A percentile compares a stretch with the other conserved stretches of the same genome.
phyloP scores from a whole-genome alignment of 805 yeast species.

The Kuraishia molischiana region DNA sequence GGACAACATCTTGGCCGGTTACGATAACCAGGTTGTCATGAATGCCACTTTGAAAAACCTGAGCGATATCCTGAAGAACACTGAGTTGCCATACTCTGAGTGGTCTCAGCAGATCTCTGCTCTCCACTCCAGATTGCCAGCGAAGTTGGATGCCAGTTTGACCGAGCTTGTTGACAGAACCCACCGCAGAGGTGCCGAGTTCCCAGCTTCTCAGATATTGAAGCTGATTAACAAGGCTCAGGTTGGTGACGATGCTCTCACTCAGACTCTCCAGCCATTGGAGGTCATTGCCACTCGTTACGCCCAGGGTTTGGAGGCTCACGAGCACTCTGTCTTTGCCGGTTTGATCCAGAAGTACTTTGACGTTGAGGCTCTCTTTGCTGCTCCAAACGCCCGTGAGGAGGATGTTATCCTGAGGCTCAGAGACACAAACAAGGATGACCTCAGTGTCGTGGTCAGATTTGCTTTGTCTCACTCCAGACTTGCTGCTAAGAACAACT shows the following conservation, averaged over 20 bases:
- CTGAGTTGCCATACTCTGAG: slow-evolving; percentile 84
- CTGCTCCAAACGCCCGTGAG: slow-evolving; percentile 67
- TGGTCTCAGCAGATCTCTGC: slow-evolving; percentile 86
- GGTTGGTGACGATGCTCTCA: slow-evolving; percentile 41
- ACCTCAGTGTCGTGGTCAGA: slow-evolving; percentile 61
- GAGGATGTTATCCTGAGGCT: slow-evolving; percentile 82
- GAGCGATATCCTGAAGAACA: slow-evolving; percentile 64
- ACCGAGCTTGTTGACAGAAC: slow-evolving; percentile 58
- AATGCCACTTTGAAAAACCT: slow-evolving; percentile 68
- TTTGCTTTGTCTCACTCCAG: slow-evolving; percentile 84
- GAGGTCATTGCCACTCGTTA: slow-evolving; percentile 61
- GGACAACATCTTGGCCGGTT: slow-evolving; percentile 78
- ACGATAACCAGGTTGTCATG: slow-evolving; percentile 93
- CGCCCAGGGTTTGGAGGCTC: slow-evolving; percentile 67
- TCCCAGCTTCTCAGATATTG: slow-evolving; percentile 84
- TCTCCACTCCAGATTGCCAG: slow-evolving; percentile 82
- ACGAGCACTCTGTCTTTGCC: slow-evolving; percentile 73
- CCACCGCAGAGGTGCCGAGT: slow-evolving; percentile 59
- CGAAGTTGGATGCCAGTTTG: slow-evolving; percentile 61
- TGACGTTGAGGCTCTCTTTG: slow-evolving; percentile 68
- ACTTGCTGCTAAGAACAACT: slow-evolving; percentile 86
- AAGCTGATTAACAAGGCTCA: slow-evolving; percentile 57
- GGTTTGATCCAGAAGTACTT: slow-evolving; percentile 62
- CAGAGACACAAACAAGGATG: slow-evolving; percentile 80
- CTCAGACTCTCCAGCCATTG: slow-evolving; percentile 62